A percentile compares a stretch with the other conserved stretches of the same genome.
Conservation (phyloP, 192 early-diverging fungal species). For the Dimargaris verticillata region DNA sequence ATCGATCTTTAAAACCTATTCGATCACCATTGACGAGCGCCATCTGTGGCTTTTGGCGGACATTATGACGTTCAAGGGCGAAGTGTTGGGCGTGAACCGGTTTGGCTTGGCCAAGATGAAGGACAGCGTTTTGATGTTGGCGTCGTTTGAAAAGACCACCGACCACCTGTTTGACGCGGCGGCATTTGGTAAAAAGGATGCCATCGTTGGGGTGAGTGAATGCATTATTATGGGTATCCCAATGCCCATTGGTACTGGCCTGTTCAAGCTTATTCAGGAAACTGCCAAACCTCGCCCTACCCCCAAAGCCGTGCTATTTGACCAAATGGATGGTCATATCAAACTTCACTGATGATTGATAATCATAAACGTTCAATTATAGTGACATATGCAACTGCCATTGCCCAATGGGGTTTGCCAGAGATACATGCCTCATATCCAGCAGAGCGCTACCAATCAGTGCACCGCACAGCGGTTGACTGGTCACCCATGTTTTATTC, state of each 20-base stretch:
- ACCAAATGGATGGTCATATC: no score
- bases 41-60: slow-evolving; percentile 95
- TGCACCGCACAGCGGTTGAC: no score
- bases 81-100: slow-evolving; percentile 93
- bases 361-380: no score
- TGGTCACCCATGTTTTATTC: no score
- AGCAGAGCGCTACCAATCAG: no score
- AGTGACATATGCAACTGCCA: no score
- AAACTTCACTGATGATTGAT: no score
- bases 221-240: slow-evolving; percentile 99
- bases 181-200: slow-evolving; percentile 85
- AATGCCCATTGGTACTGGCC: slow-evolving; percentile 91
- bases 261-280: no score
- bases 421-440: no score
- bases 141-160: slow-evolving; percentile 99
- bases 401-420: no score
- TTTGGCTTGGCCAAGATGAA: slow-evolving; percentile 99
- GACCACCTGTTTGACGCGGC: slow-evolving; percentile 98
- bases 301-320: no score
- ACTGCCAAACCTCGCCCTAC: no score
- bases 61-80: slow-evolving; percentile 97
- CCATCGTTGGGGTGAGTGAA: slow-evolving; percentile 90
- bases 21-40: slow-evolving; percentile 86
- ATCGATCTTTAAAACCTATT: slow-evolving; percentile 69
- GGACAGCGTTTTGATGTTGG: slow-evolving; percentile 96